Conservation (phyloP, 73 alveolate genomes). For the Paramecium caudatum region DNA sequence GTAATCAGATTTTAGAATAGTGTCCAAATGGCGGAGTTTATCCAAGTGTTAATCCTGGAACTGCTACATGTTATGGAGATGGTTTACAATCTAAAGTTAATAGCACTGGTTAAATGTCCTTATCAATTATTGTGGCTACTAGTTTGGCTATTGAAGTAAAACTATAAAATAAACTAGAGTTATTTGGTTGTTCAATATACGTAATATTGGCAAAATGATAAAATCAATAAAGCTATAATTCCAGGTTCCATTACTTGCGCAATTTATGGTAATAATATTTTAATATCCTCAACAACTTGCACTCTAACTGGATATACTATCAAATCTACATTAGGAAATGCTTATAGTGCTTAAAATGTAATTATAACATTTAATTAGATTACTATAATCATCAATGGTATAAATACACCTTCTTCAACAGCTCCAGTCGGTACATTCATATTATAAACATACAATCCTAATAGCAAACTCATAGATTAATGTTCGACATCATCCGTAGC, state of each 20-base stretch:
- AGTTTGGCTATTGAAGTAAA: neutral
- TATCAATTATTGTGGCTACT: neutral
- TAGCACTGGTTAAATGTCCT: conserved; percentile 27
- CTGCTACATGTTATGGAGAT: conserved; percentile 19
- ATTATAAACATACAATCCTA: conserved; percentile 8
- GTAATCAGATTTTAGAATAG: neutral
- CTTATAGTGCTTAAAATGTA: neutral
- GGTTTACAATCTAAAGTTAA: neutral
- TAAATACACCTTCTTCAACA: conserved; percentile 44
- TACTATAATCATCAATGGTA: conserved; percentile 24
- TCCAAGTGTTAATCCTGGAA: conserved; percentile 1
- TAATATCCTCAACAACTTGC: neutral
- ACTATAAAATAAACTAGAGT: neutral
- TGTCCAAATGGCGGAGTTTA: conserved; percentile 29
- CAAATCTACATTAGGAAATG: conserved; percentile 6
- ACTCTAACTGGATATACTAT: neutral
- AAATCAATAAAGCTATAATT: conserved; percentile 4
- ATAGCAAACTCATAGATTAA: conserved; percentile 5
- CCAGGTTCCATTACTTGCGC: neutral
- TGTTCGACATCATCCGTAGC: neutral
- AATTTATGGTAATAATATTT: neutral
- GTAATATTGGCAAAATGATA: neutral
- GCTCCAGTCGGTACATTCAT: conserved; percentile 22
- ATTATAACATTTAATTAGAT: neutral
- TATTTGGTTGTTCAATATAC: conserved; percentile 8